Percentiles rank a stretch among this genome's conserved stretches.
phyloP scores from a whole-genome alignment of 176 grass and related monocot species.

The Themeda triandra region DNA sequence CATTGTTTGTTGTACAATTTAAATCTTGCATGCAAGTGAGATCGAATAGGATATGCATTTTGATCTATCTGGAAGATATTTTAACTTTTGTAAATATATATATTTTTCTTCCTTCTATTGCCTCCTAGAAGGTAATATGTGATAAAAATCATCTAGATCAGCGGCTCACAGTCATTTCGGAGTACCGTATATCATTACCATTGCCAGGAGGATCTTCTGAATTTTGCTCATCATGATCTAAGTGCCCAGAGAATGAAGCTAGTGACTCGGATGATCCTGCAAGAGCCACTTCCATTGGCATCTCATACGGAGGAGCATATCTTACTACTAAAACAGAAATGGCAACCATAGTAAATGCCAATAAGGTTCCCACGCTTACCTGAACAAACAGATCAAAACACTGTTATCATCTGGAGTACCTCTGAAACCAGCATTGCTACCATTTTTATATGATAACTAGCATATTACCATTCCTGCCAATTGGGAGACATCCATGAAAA shows the following conservation, averaged over 20 bases:
- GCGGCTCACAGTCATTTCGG: no score
- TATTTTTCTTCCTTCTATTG: no score
- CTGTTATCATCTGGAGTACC: conserved; percentile 23
- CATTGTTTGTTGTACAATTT: no score
- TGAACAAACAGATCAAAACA: conserved; percentile 43
- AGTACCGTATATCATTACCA: no score
- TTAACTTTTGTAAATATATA: no score
- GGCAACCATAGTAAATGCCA: conserved; percentile 73
- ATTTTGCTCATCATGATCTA: conserved; percentile 24
- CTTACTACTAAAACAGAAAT: conserved; percentile 80
- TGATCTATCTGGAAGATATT: no score
- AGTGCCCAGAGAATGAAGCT: conserved; percentile 17
- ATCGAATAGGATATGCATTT: no score
- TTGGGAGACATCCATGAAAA: conserved; percentile 94
- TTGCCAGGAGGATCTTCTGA: conserved; percentile 18
- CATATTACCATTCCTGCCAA: conserved; percentile 77
- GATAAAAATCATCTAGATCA: no score
- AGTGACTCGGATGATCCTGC: conserved; percentile 43
- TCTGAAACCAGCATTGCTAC: conserved; percentile 19
- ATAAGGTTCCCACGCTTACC: conserved; percentile 90
- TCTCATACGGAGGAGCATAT: conserved; percentile 73
- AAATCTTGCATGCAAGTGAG: no score
- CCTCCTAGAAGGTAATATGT: no score
- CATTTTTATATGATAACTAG: conserved; percentile 24
- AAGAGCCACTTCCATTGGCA: conserved; percentile 42